Base-by-base conservation (phyloP, 306 rosid species). In the Luffa aegyptiaca region DNA sequence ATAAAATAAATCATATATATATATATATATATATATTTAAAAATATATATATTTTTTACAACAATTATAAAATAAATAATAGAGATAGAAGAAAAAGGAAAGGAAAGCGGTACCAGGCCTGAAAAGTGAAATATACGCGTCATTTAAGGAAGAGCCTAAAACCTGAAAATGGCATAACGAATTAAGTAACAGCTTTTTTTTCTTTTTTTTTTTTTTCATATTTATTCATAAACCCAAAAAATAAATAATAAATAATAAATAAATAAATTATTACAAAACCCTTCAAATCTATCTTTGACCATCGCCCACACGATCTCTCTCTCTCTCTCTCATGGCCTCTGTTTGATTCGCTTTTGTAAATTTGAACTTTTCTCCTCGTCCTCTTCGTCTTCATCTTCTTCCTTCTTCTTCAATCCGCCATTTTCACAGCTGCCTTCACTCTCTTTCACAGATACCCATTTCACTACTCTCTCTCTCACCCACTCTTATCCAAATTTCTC, bases 201-300 rank as follows among this genome's bases (percentile, higher is more conserved):
- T 20, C 9, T 58, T 21, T 14, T 0, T 12, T 62, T 26, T 26
- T 18, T 62, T 42, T 33, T n/a, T 62, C 9, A 33, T 62, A 62
- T 31, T 33, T 14, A 65, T 65, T 65, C 10, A 59, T 49, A 49
- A 49, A 56, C 6, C 8, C 9, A 18, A 36, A 26, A 26, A 26
- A 26, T 26, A 26, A 61, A 21, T 0, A 42, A 26, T 26, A 26
- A 61, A 21, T 0, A 42, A 68, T 14, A 41, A 33, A 9, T 12
- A 72, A 49, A 6, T 14, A 74, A 5, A 49, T 13, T 51, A 74
- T 49, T 13, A 17, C 45, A 49, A 73, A 73, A 26, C 26, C 45
- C 62, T 53, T 51, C 46, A 74, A 74, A 74, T 74, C 78, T 74
- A 74, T 55, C 78, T 74, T 74, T 74, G 78, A 74, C 78, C 78